Conservation (phyloP, 169 alveolate species). For the Eimeria tenella region DNA sequence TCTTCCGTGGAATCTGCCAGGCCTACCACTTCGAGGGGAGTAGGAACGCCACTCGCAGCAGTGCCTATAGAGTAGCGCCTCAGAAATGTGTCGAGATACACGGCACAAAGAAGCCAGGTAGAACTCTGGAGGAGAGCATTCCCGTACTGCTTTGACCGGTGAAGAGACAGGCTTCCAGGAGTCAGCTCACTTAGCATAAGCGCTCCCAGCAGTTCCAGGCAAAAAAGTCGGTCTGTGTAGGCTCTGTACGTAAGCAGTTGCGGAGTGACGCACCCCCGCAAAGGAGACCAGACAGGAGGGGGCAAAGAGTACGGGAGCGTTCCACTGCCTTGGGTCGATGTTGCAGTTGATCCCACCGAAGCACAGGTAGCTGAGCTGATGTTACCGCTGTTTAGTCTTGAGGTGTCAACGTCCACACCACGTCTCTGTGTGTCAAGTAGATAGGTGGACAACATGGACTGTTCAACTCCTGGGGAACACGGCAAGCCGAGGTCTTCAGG, state of each 20-base stretch:
- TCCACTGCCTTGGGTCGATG: neutral
- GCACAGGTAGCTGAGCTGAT: constrained; percentile 34
- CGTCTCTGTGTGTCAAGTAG: constrained; percentile 25
- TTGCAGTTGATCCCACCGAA: constrained; percentile 26
- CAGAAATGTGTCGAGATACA: constrained; percentile 65
- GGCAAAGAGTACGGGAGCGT: constrained; percentile 16
- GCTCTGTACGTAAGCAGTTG: constrained; percentile 57
- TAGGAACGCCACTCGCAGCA: constrained; percentile 63
- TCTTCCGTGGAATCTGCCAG: neutral
- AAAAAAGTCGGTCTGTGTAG: constrained; percentile 48
- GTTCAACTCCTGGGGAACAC: constrained; percentile 28
- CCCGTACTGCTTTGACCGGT: constrained; percentile 42
- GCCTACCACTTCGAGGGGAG: constrained; percentile 57
- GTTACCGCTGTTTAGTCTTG: constrained; percentile 51
- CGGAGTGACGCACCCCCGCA: constrained; percentile 46
- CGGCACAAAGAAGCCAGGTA: constrained; percentile 62
- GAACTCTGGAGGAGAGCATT: constrained; percentile 18
- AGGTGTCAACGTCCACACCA: constrained; percentile 14
- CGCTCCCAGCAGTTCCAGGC: constrained; percentile 54
- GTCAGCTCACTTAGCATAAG: constrained; percentile 61
- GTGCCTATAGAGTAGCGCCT: constrained; percentile 60
- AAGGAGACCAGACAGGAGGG: constrained; percentile 68
- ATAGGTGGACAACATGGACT: constrained; percentile 50
- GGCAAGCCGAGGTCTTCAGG: constrained; percentile 40
- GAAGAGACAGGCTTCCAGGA: constrained; percentile 57